These are phyloP conservation scores for Coniella lustricola DNA, from an alignment of 2,329 filamentous ascomycete genomes.

Conservation along the genomic window DNA sequence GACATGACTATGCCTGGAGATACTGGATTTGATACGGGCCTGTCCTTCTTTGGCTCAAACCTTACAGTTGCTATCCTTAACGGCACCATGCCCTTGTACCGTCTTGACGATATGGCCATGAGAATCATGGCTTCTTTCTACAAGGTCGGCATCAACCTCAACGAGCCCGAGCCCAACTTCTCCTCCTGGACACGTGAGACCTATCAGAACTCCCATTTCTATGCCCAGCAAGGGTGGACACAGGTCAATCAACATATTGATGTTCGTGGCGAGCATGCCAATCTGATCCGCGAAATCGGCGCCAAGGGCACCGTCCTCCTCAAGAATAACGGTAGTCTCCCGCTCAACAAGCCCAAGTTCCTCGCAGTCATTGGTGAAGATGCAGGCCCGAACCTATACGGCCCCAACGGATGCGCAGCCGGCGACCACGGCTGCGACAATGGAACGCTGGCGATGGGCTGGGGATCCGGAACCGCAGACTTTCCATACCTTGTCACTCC, in stretches of 20 bases:
- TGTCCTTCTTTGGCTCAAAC: conserved; percentile 78
- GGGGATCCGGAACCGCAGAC: conserved; percentile 69
- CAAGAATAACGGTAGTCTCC: conserved; percentile 73
- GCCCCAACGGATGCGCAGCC: conserved; percentile 65
- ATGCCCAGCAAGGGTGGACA: conserved; percentile 53
- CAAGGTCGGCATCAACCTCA: conserved; percentile 53
- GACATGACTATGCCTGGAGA: conserved; percentile 92
- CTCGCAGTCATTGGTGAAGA: conserved; percentile 77
- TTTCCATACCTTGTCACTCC: conserved; percentile 74
- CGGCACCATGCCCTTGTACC: conserved; percentile 79
- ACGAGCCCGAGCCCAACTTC: conserved; percentile 63
- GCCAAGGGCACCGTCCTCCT: conserved; percentile 79
- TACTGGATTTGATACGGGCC: conserved; percentile 64
- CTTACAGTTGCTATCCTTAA: conserved; percentile 83
- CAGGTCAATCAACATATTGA: conserved; percentile 77
- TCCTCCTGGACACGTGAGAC: conserved; percentile 79
- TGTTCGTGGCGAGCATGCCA: conserved; percentile 68
- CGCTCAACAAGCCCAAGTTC: conserved; percentile 71
- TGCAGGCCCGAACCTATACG: conserved; percentile 64
- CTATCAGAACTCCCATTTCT: conserved; percentile 52
- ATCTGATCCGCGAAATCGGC: conserved; percentile 67
- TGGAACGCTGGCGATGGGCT: conserved; percentile 65
- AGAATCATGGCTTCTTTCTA: conserved; percentile 69
- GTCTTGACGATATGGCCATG: conserved; percentile 86
- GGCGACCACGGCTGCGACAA: conserved; percentile 54